phyloP scores from a whole-genome alignment of 768 basidiomycete species.

The Calocera cornea region DNA sequence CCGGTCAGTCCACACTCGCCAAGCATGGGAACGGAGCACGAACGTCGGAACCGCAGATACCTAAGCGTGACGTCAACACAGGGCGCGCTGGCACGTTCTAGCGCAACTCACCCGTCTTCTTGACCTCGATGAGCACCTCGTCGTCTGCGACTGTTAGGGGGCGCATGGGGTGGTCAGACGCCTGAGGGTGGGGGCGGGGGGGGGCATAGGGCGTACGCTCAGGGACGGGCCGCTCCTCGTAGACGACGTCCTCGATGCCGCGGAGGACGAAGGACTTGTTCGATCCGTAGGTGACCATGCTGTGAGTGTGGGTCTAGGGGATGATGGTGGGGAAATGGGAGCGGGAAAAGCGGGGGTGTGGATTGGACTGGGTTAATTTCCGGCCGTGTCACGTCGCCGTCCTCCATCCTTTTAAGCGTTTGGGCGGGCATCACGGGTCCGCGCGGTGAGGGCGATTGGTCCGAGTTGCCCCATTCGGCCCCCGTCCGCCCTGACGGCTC shows the following conservation, averaged over 20 bases:
- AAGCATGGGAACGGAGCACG: neutral
- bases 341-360: no score
- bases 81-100: neutral
- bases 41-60: conserved; percentile 87
- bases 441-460: neutral
- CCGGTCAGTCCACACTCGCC: neutral
- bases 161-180: conserved; percentile 8
- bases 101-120: conserved; percentile 67
- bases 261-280: conserved; percentile 71
- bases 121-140: conserved; percentile 79
- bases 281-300: conserved; percentile 34
- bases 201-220: conserved; percentile 33
- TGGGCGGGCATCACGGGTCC: neutral
- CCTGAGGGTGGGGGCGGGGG: neutral
- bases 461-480: neutral
- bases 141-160: conserved; percentile 48
- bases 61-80: conserved; percentile 27
- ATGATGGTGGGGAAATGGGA: no score
- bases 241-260: conserved; percentile 51
- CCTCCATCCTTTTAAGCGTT: conserved; percentile 3
- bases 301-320: no score
- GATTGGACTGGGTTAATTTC: no score
- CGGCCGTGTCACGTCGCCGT: neutral
- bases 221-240: conserved; percentile 64
- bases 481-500: neutral